Percentiles rank a stretch among this genome's conserved stretches.
phyloP scores from a whole-genome alignment of 495 filamentous ascomycete species.

The Aspergillus panamensis region DNA sequence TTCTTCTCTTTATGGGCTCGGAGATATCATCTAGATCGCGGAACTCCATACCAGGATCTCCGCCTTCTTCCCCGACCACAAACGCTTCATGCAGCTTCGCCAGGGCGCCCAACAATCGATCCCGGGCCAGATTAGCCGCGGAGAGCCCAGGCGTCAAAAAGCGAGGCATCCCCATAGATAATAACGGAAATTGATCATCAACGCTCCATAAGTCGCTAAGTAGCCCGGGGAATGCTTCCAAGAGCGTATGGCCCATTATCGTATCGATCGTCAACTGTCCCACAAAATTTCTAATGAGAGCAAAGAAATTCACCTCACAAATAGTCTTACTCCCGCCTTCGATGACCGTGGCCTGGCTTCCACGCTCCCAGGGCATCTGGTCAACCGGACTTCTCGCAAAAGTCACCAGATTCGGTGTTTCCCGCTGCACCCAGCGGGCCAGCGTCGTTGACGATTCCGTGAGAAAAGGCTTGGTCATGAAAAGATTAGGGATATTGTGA shows the following conservation, averaged over 20 bases:
- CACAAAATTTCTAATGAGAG: slow-evolving; percentile 53
- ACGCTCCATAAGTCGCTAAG: slow-evolving; percentile 54
- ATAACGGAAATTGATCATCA: slow-evolving; percentile 48
- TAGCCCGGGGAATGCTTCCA: slow-evolving; percentile 52
- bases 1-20: slow-evolving; percentile 43
- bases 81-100: slow-evolving; percentile 50
- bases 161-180: slow-evolving; percentile 51
- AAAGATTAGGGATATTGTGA: slow-evolving; percentile 31
- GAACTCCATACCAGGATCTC: slow-evolving; percentile 45
- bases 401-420: slow-evolving; percentile 51
- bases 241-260: slow-evolving; percentile 53
- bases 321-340: slow-evolving; percentile 29
- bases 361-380: slow-evolving; percentile 58
- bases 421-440: slow-evolving; percentile 37
- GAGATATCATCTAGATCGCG: slow-evolving; percentile 54
- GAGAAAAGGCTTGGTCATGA: slow-evolving; percentile 46
- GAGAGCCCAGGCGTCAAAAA: slow-evolving; percentile 51
- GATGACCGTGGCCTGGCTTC: slow-evolving; percentile 34
- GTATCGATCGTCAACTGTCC: slow-evolving; percentile 48
- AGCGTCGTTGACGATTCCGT: slow-evolving; percentile 35
- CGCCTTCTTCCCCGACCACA: slow-evolving; percentile 41
- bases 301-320: slow-evolving; percentile 51
- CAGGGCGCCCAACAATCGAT: slow-evolving; percentile 46
- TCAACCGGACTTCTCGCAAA: slow-evolving; percentile 59
- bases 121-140: slow-evolving; percentile 50